Conservation (phyloP, 768 basidiomycete genomes). For the Dioszegia aurantiaca region DNA sequence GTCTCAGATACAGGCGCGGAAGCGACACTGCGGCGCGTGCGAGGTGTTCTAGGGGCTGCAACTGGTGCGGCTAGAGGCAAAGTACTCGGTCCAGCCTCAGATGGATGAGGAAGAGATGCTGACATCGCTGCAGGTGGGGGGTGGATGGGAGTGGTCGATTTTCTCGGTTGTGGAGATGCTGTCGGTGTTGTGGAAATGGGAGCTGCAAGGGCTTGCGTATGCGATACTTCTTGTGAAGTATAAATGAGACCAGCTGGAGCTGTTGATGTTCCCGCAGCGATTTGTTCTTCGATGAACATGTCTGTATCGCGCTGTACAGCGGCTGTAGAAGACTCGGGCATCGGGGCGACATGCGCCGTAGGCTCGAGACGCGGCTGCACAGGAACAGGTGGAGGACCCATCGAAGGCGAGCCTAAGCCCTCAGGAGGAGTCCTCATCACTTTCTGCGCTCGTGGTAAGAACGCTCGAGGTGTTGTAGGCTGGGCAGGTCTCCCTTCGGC, state of each 20-base stretch:
- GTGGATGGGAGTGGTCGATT: conserved; percentile 3
- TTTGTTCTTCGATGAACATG: conserved; percentile 17
- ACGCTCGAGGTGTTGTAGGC: conserved; percentile 23
- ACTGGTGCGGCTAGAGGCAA: conserved; percentile 2
- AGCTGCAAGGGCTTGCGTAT: background rate
- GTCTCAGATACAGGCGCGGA: conserved; percentile 10
- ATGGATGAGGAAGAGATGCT: background rate
- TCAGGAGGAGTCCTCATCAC: conserved; percentile 31
- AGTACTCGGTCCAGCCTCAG: conserved; percentile 12
- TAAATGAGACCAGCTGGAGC: background rate
- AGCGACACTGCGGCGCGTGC: conserved; percentile 12
- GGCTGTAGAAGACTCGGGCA: background rate
- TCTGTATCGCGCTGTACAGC: conserved; percentile 14
- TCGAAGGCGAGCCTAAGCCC: background rate
- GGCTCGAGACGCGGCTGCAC: background rate
- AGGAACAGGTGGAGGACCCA: conserved; percentile 4
- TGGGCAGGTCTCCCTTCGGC: conserved; percentile 3
- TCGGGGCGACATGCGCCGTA: too few relatives aligned
- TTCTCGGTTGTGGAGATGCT: background rate
- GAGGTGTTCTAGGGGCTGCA: conserved; percentile 11
- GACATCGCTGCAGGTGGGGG: background rate
- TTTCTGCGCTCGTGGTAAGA: conserved; percentile 24
- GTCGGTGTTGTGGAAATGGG: background rate
- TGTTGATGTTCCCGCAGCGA: conserved; percentile 7
- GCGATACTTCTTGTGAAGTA: background rate